Base-by-base conservation (phyloP, 371 early-diverging fungal species). In the Mucor mucedo region DNA sequence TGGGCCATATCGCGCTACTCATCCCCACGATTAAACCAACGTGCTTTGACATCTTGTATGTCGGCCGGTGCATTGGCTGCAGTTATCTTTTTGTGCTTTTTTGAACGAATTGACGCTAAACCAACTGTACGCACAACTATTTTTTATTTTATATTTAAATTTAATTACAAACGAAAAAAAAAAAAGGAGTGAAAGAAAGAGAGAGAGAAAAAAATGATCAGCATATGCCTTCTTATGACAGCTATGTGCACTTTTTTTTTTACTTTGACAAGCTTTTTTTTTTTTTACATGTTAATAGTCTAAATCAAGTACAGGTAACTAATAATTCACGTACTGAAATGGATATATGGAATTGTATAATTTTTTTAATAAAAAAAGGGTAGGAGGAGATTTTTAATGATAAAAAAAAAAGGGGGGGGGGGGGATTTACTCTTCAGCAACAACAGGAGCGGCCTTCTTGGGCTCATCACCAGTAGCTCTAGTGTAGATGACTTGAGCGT, bases 401-500 rank as follows among this genome's bases (percentile, higher is more conserved):
- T 16, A 49, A 9, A 45, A 33, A 30, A 21, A 44, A 13, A 44
- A 35, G 27, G 21, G 21, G 21, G 21, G 21, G 21, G 21, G 30
- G 27, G 16, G 21, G 32, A 59, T 63, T 65, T 72, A 76, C 58
- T 72, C 72, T 49, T 72, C 35, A 35, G 35, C 35, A 8, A 35
- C 35, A 35, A 35, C 21, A 21, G 21, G 72, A 58, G 69, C 68
- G 56, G 72, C 65, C 66, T 71, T 69, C 79, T 83, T 81, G 79
- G 80, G 78, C 66, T 85, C 86, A 75, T 87, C 87, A 75, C 89
- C 89, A 80, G 93, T 91, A 61, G 94, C 91, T 63, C 93, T 87
- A 65, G 94, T 98, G 94, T 98, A 99, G 89, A 98, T 95, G 63
- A 91, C 81, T 85, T 97, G 97, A 68, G 95, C 87, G 75, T 87